Evolutionary conservation across 306 rosid genomes (phyloP), one percentile per base, ranked within the genome.

Genomic region (Mimosa bimucronata): DNA sequence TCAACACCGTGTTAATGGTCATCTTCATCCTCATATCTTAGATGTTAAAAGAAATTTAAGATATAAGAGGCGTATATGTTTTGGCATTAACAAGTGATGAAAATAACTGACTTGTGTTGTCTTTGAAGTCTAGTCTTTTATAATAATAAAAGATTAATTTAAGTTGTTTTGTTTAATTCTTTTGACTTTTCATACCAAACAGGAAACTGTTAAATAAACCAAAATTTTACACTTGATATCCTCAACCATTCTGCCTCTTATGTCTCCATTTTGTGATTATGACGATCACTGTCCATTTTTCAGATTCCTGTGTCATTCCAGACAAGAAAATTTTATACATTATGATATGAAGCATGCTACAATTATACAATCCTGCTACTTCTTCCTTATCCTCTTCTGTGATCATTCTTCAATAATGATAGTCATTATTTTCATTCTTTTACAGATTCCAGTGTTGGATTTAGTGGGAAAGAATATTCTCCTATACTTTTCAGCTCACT

Each of bases 401-500:
- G 10, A 19, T 9, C 25, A 52, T 52, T 52, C 58, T 52, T 9
- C 6, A 10, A 7, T 53, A 53, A 16, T 53, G 25, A 53, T 53
- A 0, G 12, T 53, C 11, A 53, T 19, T 53, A 6, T 7, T 53
- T 19, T 7, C 60, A 23, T 53, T 18, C 25, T 18, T 75, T 57
- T 68, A 76, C 86, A 92, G 98, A 69, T 92, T 67, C 92, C 79
- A 0, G 93, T 94, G 60, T 87, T 91, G 13, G 91, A 87, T 67
- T 82, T 94, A 25, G 84, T 83, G 69, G 97, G 97, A 69, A 91
- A 88, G 88, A 90, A 38, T 50, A 79, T 94, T 73, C 88, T 94
- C 44, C 88, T 94, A 21, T 94, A 92, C 82, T 94, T 94, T 89
- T 94, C 97, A 45, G 98, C 94, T 11, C 92, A 91, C 11, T 91